Evolutionary conservation across 345 rosid genomes (phyloP), one percentile per base, ranked within the genome.

Genomic region (Cardamine chenopodiifolia): DNA sequence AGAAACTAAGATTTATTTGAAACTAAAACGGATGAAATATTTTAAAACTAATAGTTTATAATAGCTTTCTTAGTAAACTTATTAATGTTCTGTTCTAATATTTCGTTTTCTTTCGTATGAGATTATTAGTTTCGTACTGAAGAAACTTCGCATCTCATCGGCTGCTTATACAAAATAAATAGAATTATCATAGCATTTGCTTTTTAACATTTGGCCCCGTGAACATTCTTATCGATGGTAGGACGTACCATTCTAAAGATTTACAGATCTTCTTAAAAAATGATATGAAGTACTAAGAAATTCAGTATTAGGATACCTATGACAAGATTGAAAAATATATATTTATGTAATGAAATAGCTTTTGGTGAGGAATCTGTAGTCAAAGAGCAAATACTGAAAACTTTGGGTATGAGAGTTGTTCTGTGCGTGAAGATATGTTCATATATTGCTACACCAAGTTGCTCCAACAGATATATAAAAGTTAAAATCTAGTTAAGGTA

Each of bases 401-500:
- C 20, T 70, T 25, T 63, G 35, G 71, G 61, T 63, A 58, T 76
- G 80, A 76, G 65, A 42, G 70, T 63, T 76, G 71, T 76, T 63
- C 75, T 63, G 75, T 76, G 61, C 80, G 71, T 76, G 53, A 76
- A 76, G 75, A 64, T 62, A 56, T 63, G 65, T 52, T 64, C 60
- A 55, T 63, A 34, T 64, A 45, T 64, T 61, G 31, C 42, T 53
- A 50, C 29, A 40, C 20, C 74, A 61, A 75, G 55, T 75, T 50
- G 70, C 74, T 53, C 70, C 50, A 76, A 76, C 59, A 53, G 68
- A 22, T 20, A 60, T 50, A 48, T 60, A 34, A 23, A 59, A 6
- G 58, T 69, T 69, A 39, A 61, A 39, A 42, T 62, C 49, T 25
- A 53, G 52, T 45, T 7, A 45, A 52, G 39, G 57, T 52, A 56